Evolutionary conservation across 345 rosid genomes (phyloP), one percentile per base, ranked within the genome.

Genomic region (Hibiscus syriacus): DNA sequence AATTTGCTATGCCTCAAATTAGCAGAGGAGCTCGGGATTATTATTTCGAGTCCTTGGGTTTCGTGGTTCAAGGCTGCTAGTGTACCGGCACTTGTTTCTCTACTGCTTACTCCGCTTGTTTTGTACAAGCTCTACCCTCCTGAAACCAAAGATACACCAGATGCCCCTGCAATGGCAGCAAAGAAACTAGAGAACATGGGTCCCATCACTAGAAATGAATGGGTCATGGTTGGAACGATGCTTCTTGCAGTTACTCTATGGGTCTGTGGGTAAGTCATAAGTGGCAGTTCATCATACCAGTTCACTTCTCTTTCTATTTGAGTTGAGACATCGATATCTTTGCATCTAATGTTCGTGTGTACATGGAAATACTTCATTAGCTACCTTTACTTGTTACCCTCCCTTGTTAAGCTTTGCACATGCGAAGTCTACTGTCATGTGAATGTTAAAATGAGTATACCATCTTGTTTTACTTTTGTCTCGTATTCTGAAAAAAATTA

Each of bases 1-100:
- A 94, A 94, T 75, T 80, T 94, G 77, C 79, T 94, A 46, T 91
- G 97, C 71, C 93, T 94, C 56, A 94, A 94, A 79, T 67, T 94
- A 73, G 99, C 98, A 0, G 97, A 87, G 85, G 98, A 90, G 74
- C 90, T 94, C 68, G 99, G 98, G 67, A 87, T 94, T 55, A 72
- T 83, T n/a, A 72, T 94, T 63, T 36, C 92, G 48, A 87, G 76
- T 73, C 99, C 99, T 22, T 94, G 99, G 99, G 82, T 94, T 64
- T 83, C 90, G 49, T 94, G 98, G 99, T 89, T 94, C 72, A 94
- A 87, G 80, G 99, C 90, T 6, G 93, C 99, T 63, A 83, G 93
- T 81, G 73, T 94, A 66, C 98, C 98, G 0, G 97, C 97, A 55
- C 16, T 87, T 74, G 54, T 86, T 59, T 80, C 83, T 39, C 90